Evolutionary conservation across 2,329 filamentous ascomycete genomes (phyloP), one percentile per base, ranked within the genome.

Genomic region (Exserohilum turcica): DNA sequence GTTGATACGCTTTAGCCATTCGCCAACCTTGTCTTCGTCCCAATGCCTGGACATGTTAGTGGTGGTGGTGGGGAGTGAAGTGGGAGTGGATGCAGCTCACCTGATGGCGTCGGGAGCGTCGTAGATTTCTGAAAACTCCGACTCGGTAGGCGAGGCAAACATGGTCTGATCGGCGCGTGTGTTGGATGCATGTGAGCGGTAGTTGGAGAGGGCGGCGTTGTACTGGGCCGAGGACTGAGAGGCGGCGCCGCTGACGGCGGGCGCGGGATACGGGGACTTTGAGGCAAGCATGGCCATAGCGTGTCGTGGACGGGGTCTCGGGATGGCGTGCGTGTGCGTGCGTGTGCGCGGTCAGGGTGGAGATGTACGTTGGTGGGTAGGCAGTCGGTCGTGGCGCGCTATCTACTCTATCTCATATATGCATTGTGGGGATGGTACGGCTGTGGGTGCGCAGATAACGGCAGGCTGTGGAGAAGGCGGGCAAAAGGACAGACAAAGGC

Each of bases 1-100:
- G 71, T 95, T 93, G 72, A 99, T 92, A 65, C 86, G 92, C 67
- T 87, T 84, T 59, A 99, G 82, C 83, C 96, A 99, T 45, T 96
- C 90, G 70, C 89, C 90, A 27, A 99, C 94, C 63, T 87, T 87
- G 63, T 92, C 89, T 78, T 97, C 94, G 70, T 93, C 88, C 93
- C 93, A 97, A 18, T 77, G 80, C 64, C 81, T 85, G 64, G 35
- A 31, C 19, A 28, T 27, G 60, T 70, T 56, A 70, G 67, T 51
- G 43, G 35, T 13, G 21, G 2, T 29, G 15, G 15, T 6, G 38
- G 8, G 8, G 2, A 19, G n/a, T 12, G 3, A 10, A 12, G 31
- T 15, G 35, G 31, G 15, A 7, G 18, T 32, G n/a, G 4, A 38
- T 16, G 42, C 40, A 19, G 7, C 70, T 43, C 70, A 78, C 76